Base-by-base conservation (phyloP, 208 protist genomes). In the Crithidia bombi region DNA sequence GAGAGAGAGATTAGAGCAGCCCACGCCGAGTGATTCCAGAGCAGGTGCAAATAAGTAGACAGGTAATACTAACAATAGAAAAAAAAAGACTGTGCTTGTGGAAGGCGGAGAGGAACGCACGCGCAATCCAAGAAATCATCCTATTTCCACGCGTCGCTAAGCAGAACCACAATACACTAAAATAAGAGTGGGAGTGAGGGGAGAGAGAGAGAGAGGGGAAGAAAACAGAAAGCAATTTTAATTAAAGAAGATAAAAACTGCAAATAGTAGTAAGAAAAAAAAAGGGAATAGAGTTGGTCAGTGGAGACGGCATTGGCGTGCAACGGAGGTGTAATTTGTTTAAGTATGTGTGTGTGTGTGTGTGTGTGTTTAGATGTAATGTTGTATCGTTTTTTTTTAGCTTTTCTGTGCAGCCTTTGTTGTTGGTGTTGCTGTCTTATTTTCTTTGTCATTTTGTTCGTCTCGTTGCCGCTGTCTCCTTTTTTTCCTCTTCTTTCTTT, bases 401-500 rank as follows among this genome's bases (percentile, higher is more conserved):
- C 7, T 50, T 50, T 50, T 19, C 5, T 50, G 44, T 50, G 44
- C 7, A 5, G n/a, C 19, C 7, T 10, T 21, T 32, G 11, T 52
- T 66, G n/a, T n/a, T n/a, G n/a, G n/a, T n/a, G 43, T 38, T 57
- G 25, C 38, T 43, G 7, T 43, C 14, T 14, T 43, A 17, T 14
- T 43, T 43, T 43, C 38, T 7, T 43, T 72, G 26, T 35, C 26
- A 5, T 61, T 52, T 25, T 71, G 23, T 38, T 62, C 69, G n/a
- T 65, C 61, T 25, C 57, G 10, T 44, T 68, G 51, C 26, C 55
- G 56, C 5, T 59, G 14, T 35, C 25, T 67, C 52, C 36, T 63
- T 51, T 54, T 46, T 43, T 26, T 54, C 46, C 65, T 56, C 25
- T 35, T 73, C 63, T 73, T 73, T 63, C n/a, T 79, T 68, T 35